Evolutionary conservation across 163 green algal genomes (phyloP).

Genomic region (Volvox carteri): DNA sequence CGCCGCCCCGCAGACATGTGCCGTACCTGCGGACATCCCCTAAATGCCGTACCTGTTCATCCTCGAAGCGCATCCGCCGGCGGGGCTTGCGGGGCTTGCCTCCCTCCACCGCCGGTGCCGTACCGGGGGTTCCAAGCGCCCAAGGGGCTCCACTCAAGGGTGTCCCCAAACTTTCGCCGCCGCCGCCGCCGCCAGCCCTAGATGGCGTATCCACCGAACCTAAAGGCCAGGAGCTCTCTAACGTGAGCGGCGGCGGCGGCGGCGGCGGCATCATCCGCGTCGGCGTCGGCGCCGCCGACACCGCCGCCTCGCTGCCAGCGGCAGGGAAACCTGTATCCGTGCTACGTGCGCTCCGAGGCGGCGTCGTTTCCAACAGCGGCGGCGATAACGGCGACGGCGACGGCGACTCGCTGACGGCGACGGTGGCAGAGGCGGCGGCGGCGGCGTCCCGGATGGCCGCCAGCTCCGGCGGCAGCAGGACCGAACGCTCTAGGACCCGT

Average conservation of each 20-base stretch:
- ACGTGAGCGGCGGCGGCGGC: not conserved
- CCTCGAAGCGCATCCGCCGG: slow-evolving; percentile 49
- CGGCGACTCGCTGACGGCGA: not conserved
- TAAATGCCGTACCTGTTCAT: slow-evolving; percentile 21
- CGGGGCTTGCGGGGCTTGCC: slow-evolving; percentile 44
- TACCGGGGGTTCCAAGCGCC: not conserved
- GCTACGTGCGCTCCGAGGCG: not conserved
- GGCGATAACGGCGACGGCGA: not conserved
- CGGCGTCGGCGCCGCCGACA: not conserved
- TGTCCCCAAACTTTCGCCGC: not conserved
- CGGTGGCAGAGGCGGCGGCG: not conserved
- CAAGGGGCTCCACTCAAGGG: not conserved
- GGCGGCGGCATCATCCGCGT: not conserved
- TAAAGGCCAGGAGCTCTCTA: not conserved
- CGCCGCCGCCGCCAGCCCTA: not conserved
- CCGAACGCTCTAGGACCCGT: not conserved
- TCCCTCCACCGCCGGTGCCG: not conserved
- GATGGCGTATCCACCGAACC: not conserved
- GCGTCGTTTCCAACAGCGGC: not conserved
- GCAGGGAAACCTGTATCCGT: not conserved
- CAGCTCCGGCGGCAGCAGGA: not conserved
- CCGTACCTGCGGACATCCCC: too few relatives aligned
- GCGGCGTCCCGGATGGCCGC: not conserved
- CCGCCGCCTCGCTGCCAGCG: not conserved
- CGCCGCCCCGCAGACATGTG: too few relatives aligned